Conservation (phyloP, 2,329 filamentous ascomycete species). For the Didymella lethalis region DNA sequence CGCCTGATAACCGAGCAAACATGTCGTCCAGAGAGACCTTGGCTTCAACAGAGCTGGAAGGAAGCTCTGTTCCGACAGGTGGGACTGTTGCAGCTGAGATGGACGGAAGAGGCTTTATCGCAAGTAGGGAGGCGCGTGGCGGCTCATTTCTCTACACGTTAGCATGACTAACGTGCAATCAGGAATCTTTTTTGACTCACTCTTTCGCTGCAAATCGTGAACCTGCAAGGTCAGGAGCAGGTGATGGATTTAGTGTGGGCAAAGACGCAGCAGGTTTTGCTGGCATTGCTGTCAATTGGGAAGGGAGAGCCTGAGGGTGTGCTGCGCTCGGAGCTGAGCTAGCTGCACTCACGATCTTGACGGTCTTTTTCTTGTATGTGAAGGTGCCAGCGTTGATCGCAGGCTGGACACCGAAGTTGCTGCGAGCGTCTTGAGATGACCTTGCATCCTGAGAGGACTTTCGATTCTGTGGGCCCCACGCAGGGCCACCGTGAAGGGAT, state of each 20-base stretch:
- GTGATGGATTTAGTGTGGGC: background rate
- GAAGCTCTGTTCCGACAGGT: conserved; percentile 13
- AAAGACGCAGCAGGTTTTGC: background rate
- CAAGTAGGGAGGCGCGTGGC: background rate
- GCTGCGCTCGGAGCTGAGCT: conserved; percentile 5
- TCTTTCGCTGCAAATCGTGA: conserved; percentile 22
- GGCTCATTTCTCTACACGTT: conserved; percentile 11
- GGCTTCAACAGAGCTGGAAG: background rate
- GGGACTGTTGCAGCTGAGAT: background rate
- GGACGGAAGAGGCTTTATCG: background rate
- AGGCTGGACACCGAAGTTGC: conserved; percentile 37
- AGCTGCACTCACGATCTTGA: conserved; percentile 38
- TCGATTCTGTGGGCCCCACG: background rate
- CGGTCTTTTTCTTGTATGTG: conserved; percentile 41
- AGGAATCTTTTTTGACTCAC: conserved; percentile 12
- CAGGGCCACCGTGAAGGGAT: conserved; percentile 16
- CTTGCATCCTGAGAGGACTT: conserved; percentile 4
- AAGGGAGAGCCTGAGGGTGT: background rate
- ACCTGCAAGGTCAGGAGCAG: conserved; percentile 14
- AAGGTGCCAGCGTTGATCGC: conserved; percentile 23
- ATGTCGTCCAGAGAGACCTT: conserved; percentile 28
- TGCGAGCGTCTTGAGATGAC: conserved; percentile 8
- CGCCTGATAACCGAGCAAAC: conserved; percentile 30
- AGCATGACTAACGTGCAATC: background rate
- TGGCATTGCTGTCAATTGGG: background rate